A percentile compares a stretch with the other conserved stretches of the same genome.
Conservation (phyloP, 2,329 filamentous ascomycete species). For the Paecilomyces formosus region DNA sequence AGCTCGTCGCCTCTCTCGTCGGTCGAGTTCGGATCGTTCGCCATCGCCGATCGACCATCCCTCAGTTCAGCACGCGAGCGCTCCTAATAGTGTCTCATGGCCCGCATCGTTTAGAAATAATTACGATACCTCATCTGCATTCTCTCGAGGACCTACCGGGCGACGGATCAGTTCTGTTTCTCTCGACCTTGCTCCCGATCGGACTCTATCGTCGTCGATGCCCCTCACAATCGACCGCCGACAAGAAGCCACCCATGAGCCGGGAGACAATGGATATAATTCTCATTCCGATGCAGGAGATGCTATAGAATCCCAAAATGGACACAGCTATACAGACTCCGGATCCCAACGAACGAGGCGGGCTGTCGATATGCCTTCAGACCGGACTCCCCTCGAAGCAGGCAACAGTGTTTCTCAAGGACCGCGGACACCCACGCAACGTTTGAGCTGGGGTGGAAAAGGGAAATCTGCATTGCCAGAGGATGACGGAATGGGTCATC, state of each 20-base stretch:
- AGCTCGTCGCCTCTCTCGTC: conserved; percentile 32
- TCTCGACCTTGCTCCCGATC: background rate
- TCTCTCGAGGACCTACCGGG: background rate
- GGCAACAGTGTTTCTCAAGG: background rate
- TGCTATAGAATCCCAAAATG: background rate
- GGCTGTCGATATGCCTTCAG: background rate
- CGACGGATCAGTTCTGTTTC: background rate
- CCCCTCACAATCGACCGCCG: conserved; percentile 9
- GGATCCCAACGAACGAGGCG: background rate
- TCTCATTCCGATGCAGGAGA: background rate
- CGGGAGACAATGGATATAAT: background rate
- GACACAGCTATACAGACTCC: background rate
- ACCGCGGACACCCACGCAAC: background rate
- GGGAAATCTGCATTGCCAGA: conserved; percentile 49
- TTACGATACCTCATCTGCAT: background rate
- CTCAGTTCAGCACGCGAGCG: background rate
- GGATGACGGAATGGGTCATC: conserved; percentile 67
- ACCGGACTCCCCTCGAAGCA: background rate
- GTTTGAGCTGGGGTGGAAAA: conserved; percentile 9
- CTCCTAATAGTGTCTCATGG: background rate
- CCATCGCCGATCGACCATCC: conserved; percentile 14
- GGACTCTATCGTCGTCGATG: conserved; percentile 6
- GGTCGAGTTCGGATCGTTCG: conserved; percentile 7
- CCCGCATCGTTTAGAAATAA: background rate
- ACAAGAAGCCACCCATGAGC: background rate